Percentiles rank a stretch among this genome's conserved stretches.
phyloP scores from a whole-genome alignment of 1,139 yeast genomes.

The Blastobotrys elegans region DNA sequence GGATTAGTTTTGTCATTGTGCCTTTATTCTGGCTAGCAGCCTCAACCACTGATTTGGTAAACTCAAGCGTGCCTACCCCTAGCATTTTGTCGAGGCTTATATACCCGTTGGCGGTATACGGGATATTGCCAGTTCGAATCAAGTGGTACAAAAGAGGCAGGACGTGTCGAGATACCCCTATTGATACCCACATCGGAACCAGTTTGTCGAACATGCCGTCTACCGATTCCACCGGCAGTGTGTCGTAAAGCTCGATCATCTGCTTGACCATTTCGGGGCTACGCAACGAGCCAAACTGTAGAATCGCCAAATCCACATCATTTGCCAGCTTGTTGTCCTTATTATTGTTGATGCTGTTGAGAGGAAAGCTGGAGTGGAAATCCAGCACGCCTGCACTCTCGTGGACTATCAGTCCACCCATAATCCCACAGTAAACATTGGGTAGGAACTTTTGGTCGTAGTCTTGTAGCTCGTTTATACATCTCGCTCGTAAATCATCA shows the following conservation, averaged over 20 bases:
- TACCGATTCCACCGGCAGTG: not conserved
- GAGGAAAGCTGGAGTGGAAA: constrained; percentile 3
- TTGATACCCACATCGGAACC: constrained; percentile 1
- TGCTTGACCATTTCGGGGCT: not conserved
- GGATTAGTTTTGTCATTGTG: not conserved
- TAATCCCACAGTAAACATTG: constrained; percentile 7
- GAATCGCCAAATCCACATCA: not conserved
- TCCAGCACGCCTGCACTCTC: not conserved
- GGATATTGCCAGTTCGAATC: constrained; percentile 5
- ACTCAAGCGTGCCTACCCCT: not conserved
- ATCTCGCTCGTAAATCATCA: not conserved
- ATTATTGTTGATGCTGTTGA: not conserved
- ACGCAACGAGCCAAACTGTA: constrained; percentile 7
- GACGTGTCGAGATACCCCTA: constrained; percentile 4
- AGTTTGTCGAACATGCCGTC: constrained; percentile 3
- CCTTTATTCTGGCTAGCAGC: not conserved
- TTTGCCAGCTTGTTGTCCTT: not conserved
- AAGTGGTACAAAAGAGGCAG: not conserved
- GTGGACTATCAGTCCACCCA: constrained; percentile 9
- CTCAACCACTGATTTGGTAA: not conserved
- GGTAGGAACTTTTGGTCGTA: not conserved
- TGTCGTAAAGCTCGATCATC: constrained; percentile 4
- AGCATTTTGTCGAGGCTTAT: not conserved
- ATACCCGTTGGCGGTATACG: not conserved
- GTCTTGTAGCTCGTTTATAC: not conserved